Conservation (phyloP, 2,329 filamentous ascomycete genomes). For the Diplodia mutila region DNA sequence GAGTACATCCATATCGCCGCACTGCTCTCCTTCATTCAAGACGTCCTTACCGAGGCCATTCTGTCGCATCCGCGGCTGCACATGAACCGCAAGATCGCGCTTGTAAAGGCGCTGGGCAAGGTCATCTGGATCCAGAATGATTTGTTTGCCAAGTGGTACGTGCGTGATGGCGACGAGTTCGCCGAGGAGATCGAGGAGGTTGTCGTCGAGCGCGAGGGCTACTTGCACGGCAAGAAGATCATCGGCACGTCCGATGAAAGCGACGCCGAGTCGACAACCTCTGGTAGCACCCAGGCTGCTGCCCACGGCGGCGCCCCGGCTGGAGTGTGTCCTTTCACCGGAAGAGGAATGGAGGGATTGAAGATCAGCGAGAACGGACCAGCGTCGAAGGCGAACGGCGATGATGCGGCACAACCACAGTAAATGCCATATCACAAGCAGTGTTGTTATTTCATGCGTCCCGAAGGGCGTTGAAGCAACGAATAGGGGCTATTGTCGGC, state of each 20-base stretch:
- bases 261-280: constrained; percentile 13
- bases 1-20: constrained; percentile 80
- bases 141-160: constrained; percentile 81
- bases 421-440: not conserved
- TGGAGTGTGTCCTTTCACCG: constrained; percentile 26
- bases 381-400: not conserved
- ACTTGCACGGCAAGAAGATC: constrained; percentile 41
- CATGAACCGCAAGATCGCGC: constrained; percentile 69
- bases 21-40: constrained; percentile 74
- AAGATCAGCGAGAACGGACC: not conserved
- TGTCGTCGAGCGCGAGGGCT: constrained; percentile 42
- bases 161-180: constrained; percentile 68
- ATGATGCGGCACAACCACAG: not conserved
- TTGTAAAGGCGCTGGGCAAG: constrained; percentile 77
- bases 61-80: constrained; percentile 70
- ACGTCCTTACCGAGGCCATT: constrained; percentile 76
- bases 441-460: not conserved
- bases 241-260: constrained; percentile 37
- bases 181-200: constrained; percentile 48
- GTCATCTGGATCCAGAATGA: constrained; percentile 90
- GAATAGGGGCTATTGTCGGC: not conserved
- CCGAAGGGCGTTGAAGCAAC: not conserved
- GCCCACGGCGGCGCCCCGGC: not conserved
- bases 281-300: constrained; percentile 15
- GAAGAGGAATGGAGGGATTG: constrained; percentile 17